Evolutionary conservation across 2,329 filamentous ascomycete species (phyloP).

Genomic region (Fusarium nurragi): DNA sequence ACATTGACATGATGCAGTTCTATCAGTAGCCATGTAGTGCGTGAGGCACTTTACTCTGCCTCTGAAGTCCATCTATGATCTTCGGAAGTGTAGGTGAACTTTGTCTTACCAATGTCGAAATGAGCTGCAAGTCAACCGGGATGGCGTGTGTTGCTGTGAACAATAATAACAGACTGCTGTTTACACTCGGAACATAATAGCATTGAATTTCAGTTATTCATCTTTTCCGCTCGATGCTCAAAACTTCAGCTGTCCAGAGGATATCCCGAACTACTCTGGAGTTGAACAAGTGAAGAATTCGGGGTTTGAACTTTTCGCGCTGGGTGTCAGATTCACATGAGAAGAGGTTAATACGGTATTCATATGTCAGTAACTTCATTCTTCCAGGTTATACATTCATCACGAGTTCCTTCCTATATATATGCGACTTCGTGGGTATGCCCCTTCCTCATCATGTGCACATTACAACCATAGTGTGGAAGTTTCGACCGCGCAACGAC

Average conservation of each 20-base stretch:
- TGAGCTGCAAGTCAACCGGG: too few species aligned
- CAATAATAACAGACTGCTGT: too few species aligned
- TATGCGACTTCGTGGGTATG: background rate
- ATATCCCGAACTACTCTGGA: background rate
- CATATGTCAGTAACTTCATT: background rate
- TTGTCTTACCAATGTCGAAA: too few species aligned
- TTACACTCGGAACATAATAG: too few species aligned
- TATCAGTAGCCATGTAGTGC: background rate
- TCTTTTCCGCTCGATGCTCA: too few species aligned
- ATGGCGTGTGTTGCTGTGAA: too few species aligned
- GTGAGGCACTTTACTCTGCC: too few species aligned
- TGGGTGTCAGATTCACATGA: background rate
- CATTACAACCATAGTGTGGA: background rate
- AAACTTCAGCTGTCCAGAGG: too few species aligned
- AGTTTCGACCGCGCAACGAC: background rate
- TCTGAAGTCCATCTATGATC: too few species aligned
- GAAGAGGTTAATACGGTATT: background rate
- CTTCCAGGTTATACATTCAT: background rate
- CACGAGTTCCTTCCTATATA: background rate
- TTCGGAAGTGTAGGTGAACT: too few species aligned
- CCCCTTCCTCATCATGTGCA: background rate
- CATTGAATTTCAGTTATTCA: too few species aligned
- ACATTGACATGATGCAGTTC: background rate
- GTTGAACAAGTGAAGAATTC: background rate
- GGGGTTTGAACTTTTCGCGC: background rate